Conservation (phyloP, 176 grass and related monocot genomes). For the Cenchrus fungigraminus region DNA sequence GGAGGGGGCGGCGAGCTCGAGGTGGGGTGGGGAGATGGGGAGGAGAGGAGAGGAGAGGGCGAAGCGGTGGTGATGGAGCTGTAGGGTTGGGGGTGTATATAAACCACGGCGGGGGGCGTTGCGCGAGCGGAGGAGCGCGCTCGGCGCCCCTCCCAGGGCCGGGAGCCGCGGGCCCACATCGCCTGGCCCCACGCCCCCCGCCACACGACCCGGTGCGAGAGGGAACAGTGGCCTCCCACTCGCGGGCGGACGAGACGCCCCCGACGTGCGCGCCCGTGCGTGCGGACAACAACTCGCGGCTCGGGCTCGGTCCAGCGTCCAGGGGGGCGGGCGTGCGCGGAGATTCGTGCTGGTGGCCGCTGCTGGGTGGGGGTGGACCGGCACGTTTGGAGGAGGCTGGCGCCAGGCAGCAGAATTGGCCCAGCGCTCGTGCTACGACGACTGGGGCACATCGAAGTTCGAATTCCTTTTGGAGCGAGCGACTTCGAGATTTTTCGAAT, state of each 20-base stretch:
- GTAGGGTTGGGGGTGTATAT: conserved; percentile 54
- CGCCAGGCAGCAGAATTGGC: not conserved
- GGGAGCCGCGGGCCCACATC: conserved; percentile 23
- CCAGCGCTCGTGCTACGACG: not conserved
- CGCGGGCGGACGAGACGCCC: not conserved
- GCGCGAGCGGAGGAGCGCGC: conserved; percentile 40
- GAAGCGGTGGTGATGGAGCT: not conserved
- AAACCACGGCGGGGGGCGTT: conserved; percentile 1
- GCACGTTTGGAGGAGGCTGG: not conserved
- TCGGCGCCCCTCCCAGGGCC: conserved; percentile 11
- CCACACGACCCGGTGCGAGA: conserved; percentile 45
- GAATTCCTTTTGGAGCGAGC: not conserved
- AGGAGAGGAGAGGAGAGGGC: not conserved
- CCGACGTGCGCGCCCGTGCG: conserved; percentile 28
- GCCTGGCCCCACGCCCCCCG: conserved; percentile 16
- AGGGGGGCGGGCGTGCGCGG: too few relatives aligned
- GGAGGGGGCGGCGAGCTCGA: not conserved
- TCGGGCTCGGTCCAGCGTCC: not conserved
- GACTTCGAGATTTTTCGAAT: not conserved
- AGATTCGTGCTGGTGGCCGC: not conserved
- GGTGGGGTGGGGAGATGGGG: not conserved
- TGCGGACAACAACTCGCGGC: conserved; percentile 17
- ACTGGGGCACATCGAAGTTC: not conserved
- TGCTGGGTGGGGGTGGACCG: not conserved
- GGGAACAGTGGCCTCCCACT: conserved; percentile 34